Percentiles rank a stretch among this genome's conserved stretches.
Evolutionary conservation across 2,329 filamentous ascomycete genomes (phyloP).

Genomic region (Penicillium sp.): DNA sequence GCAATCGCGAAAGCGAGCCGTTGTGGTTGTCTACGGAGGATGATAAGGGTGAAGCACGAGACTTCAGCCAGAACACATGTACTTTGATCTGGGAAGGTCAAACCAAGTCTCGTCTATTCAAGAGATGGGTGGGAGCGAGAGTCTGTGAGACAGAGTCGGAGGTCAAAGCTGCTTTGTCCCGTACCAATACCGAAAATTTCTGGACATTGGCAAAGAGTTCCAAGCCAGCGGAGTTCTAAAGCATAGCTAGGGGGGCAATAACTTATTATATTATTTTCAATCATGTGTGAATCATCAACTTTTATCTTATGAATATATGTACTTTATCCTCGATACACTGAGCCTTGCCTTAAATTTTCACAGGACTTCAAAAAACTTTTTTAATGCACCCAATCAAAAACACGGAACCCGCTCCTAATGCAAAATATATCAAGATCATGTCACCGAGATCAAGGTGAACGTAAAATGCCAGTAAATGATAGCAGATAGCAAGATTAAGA

Average conservation of each 20-base stretch:
- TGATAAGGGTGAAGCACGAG: slow-evolving; percentile 74
- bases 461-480: not conserved
- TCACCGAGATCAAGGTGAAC: slow-evolving; percentile 7
- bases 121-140: slow-evolving; percentile 78
- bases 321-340: slow-evolving; percentile 8
- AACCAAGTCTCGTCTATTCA: slow-evolving; percentile 75
- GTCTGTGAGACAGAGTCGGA: slow-evolving; percentile 92
- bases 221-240: slow-evolving; percentile 37
- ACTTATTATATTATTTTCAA: not conserved
- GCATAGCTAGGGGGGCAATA: not conserved
- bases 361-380: not conserved
- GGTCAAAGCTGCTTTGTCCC: slow-evolving; percentile 75
- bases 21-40: slow-evolving; percentile 78
- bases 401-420: slow-evolving; percentile 23
- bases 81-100: slow-evolving; percentile 88
- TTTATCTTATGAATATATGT: slow-evolving; percentile 15
- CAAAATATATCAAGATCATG: slow-evolving; percentile 22
- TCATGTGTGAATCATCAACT: slow-evolving; percentile 5
- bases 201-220: slow-evolving; percentile 83
- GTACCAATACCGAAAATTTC: slow-evolving; percentile 91
- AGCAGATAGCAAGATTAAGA: slow-evolving; percentile 21
- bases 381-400: slow-evolving; percentile 5
- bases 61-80: slow-evolving; percentile 80
- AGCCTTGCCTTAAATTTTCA: slow-evolving; percentile 1
- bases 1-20: slow-evolving; percentile 63